Percentiles rank a stretch among this genome's conserved stretches.
phyloP scores from a whole-genome alignment of 2,329 filamentous ascomycete species.

The Epicoccum sorghinum region DNA sequence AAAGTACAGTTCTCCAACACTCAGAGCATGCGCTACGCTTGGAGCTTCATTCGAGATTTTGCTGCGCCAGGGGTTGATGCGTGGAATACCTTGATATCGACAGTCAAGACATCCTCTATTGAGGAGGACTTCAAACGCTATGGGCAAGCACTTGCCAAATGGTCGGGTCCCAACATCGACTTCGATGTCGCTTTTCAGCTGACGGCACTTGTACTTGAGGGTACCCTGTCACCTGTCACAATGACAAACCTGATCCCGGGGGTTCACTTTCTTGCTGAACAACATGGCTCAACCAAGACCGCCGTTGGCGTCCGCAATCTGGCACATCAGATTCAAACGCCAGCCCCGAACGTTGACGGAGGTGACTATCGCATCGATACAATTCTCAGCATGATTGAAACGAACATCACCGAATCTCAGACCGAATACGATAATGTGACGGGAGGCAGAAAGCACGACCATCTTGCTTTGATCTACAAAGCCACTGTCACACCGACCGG shows the following conservation, averaged over 20 bases:
- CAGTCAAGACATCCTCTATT: constrained; percentile 63
- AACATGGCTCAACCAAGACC: constrained; percentile 59
- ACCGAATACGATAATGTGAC: not conserved
- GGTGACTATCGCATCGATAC: constrained; percentile 10
- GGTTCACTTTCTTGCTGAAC: constrained; percentile 38
- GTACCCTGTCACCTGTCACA: constrained; percentile 24
- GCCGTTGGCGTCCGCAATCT: constrained; percentile 73
- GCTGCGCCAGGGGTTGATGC: constrained; percentile 24
- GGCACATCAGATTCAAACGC: constrained; percentile 57
- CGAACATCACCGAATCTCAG: constrained; percentile 15
- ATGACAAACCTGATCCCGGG: constrained; percentile 26
- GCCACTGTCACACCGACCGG: constrained; percentile 56
- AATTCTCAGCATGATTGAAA: constrained; percentile 12
- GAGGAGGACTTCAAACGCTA: constrained; percentile 56
- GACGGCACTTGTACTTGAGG: constrained; percentile 34
- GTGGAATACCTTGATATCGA: constrained; percentile 36
- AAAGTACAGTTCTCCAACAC: constrained; percentile 38
- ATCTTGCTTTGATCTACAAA: constrained; percentile 58
- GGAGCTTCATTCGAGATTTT: constrained; percentile 36
- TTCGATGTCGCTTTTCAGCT: constrained; percentile 33
- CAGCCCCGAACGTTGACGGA: constrained; percentile 21
- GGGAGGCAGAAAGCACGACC: constrained; percentile 39
- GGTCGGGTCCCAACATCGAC: not conserved
- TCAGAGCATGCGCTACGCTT: constrained; percentile 39
- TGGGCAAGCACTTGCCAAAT: not conserved